Evolutionary conservation across 805 yeast genomes (phyloP), one percentile per base, ranked within the genome.

Genomic region (Kazachstania taianensis): DNA sequence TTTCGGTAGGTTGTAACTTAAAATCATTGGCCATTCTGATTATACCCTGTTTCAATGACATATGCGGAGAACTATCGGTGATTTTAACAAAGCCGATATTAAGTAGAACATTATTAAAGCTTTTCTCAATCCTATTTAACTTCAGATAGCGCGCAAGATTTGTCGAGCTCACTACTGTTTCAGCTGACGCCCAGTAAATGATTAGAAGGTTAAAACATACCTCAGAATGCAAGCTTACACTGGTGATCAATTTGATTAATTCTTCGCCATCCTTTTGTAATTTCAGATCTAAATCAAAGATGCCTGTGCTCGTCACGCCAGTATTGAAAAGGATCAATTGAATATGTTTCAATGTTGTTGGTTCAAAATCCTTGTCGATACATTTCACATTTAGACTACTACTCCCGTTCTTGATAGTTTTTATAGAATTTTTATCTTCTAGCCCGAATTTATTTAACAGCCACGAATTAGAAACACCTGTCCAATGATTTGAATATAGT

Each of bases 181-280:
- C 59, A 1, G 59, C 50, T n/a, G 66, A 52, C 27, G 62, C 66
- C 70, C 70, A 65, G 37, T 57, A 62, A 2, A 63, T 40, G 2
- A 65, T 42, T 17, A 63, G 15, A 9, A 64, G 38, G 20, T 54
- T 53, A 35, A 63, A 59, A 32, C 53, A 52, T 25, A 46, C 53
- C 32, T 58, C 59, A 5, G 63, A 52, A 33, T 60, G 54, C 20
- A 61, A 36, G 4, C 62, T 50, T 7, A 61, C 46, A 4, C 61
- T 64, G 18, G 59, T 55, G 2, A 59, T 41, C 13, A 65, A 36
- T 28, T 61, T 63, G n/a, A 48, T 52, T 27, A 65, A 41, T 32
- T 45, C 60, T 48, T 41, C 62, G 26, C 53, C 60, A 38, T 41
- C 65, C 38, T 46, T 59, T 40, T 41, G 57, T 38, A 49, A 41